Percentiles rank a stretch among this genome's conserved stretches.
phyloP scores from a whole-genome alignment of 768 basidiomycete genomes.

The Amanita phalloides region DNA sequence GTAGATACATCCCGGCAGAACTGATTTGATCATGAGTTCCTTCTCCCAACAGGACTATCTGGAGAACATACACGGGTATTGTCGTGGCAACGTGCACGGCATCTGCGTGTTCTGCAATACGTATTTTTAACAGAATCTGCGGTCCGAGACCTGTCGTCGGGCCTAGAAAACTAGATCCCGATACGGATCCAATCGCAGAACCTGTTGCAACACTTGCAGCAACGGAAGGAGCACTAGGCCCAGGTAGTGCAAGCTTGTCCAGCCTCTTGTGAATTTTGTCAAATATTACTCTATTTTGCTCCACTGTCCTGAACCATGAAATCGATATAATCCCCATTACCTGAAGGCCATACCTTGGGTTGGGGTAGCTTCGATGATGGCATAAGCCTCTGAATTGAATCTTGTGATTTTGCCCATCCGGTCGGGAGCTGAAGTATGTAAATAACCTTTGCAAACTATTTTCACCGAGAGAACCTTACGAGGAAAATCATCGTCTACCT shows the following conservation, averaged over 20 bases:
- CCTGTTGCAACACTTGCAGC: conserved; percentile 38
- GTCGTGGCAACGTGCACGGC: conserved; percentile 82
- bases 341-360: conserved; percentile 44
- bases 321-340: not conserved
- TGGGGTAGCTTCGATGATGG: conserved; percentile 66
- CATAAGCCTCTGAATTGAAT: conserved; percentile 87
- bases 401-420: conserved; percentile 75
- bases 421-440: conserved; percentile 66
- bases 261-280: conserved; percentile 62
- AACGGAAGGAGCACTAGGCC: conserved; percentile 21
- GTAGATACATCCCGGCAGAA: conserved; percentile 92
- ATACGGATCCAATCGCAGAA: conserved; percentile 32
- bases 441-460: not conserved
- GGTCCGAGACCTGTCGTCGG: conserved; percentile 67
- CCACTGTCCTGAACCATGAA: conserved; percentile 26
- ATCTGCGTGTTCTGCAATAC: conserved; percentile 74
- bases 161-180: conserved; percentile 58
- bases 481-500: conserved; percentile 98
- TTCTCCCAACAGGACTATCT: not conserved
- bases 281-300: conserved; percentile 76
- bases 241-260: conserved; percentile 36
- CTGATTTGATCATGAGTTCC: conserved; percentile 21
- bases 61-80: conserved; percentile 68
- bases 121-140: conserved; percentile 73
- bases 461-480: conserved; percentile 39